Evolutionary conservation across 176 grass and related monocot species (phyloP).

Genomic region (Lolium multiflorum): DNA sequence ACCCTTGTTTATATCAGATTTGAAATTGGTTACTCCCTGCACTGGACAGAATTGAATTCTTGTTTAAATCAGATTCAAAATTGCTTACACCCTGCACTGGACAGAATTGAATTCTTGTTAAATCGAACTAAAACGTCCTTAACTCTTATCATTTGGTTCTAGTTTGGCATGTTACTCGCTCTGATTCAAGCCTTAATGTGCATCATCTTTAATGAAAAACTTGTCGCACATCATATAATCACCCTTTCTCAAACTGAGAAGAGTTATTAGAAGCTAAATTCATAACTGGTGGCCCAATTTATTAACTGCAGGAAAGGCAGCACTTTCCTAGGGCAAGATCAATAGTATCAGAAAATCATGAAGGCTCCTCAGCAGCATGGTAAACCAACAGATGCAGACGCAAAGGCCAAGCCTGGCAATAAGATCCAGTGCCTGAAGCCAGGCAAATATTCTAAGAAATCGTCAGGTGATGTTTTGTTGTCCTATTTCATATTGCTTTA

Average conservation of each 20-base stretch:
- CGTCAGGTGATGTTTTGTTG: conserved; percentile 59
- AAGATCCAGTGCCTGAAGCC: conserved; percentile 64
- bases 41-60: neutral
- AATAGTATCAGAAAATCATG: conserved; percentile 44
- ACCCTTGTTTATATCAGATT: neutral
- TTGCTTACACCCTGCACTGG: neutral
- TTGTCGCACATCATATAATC: neutral
- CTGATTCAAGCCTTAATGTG: neutral
- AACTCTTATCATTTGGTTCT: conserved; percentile 14
- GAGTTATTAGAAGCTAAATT: neutral
- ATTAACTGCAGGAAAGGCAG: conserved; percentile 21
- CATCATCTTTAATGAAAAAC: neutral
- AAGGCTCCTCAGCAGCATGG: conserved; percentile 50
- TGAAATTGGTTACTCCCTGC: neutral
- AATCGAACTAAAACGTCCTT: neutral
- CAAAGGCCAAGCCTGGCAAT: conserved; percentile 49
- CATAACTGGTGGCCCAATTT: conserved; percentile 29
- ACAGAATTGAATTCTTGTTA: neutral
- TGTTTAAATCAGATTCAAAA: neutral
- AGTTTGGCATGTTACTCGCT: neutral
- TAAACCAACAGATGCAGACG: conserved; percentile 49
- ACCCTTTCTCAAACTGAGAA: neutral
- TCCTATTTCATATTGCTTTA: neutral
- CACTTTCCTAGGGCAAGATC: conserved; percentile 10
- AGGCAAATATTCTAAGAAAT: conserved; percentile 57